phyloP scores from a whole-genome alignment of 2,329 filamentous ascomycete species.

The Fusarium clavum region DNA sequence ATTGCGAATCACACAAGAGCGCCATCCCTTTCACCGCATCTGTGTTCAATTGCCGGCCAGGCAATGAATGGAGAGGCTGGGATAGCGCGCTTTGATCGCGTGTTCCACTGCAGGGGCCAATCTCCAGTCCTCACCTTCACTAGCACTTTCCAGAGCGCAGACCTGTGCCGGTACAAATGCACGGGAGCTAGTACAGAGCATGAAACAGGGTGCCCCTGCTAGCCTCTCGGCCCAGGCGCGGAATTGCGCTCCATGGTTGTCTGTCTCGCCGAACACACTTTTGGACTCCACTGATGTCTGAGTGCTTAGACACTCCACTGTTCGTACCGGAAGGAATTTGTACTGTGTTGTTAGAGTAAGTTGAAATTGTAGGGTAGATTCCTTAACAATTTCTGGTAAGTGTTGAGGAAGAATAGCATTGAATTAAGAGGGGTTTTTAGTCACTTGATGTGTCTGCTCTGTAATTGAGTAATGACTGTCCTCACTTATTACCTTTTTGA shows the following conservation, averaged over 20 bases:
- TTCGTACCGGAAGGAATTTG: background rate
- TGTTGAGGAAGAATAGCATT: background rate
- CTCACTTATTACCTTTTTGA: no score
- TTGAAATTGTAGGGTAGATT: background rate
- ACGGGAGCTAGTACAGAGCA: background rate
- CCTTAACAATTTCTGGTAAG: background rate
- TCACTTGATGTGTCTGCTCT: no score
- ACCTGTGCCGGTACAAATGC: background rate
- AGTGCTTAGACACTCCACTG: background rate
- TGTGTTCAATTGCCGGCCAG: background rate
- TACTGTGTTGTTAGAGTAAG: background rate
- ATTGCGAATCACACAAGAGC: background rate
- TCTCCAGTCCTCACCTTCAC: background rate
- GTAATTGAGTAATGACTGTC: no score
- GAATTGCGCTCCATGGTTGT: background rate
- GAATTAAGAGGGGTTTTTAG: no score
- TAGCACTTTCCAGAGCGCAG: background rate
- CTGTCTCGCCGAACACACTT: background rate
- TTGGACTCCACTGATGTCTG: no score
- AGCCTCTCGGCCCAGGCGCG: background rate
- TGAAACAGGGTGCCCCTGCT: background rate
- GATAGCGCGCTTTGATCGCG: background rate
- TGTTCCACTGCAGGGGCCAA: background rate
- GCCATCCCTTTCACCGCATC: background rate
- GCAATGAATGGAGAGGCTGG: background rate